These are phyloP conservation scores for Oenanthe sinensis DNA, from an alignment of 129 eudicot genomes.

Conservation along the genomic window DNA sequence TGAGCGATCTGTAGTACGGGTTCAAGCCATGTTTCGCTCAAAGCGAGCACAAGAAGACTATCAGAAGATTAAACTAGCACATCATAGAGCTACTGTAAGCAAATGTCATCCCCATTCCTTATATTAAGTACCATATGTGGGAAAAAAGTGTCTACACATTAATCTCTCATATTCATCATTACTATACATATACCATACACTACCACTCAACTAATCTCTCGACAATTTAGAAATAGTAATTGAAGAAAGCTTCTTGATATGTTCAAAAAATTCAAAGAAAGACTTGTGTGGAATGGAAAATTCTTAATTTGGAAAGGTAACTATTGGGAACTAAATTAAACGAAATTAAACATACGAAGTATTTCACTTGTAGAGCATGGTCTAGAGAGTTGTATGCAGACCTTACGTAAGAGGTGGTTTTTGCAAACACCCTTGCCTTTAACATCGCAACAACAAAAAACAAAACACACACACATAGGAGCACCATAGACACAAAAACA, in stretches of 20 bases:
- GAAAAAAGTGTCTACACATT: not conserved
- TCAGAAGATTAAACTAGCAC: constrained; percentile 69
- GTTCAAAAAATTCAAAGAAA: not conserved
- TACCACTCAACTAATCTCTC: not conserved
- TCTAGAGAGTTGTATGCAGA: too few species aligned
- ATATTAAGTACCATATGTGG: not conserved
- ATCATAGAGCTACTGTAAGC: constrained; percentile 47
- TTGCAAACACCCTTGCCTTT: too few species aligned
- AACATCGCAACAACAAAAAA: too few species aligned
- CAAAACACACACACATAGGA: too few species aligned
- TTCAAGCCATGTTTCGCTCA: constrained; percentile 97
- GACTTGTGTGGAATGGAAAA: not conserved
- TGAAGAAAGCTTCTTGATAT: not conserved
- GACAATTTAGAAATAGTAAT: not conserved
- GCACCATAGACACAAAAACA: too few species aligned
- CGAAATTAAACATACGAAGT: too few species aligned
- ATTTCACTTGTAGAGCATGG: too few species aligned
- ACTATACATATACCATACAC: not conserved
- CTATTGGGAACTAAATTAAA: not conserved
- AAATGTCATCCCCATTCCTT: not conserved
- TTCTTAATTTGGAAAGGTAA: too few species aligned
- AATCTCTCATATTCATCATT: not conserved
- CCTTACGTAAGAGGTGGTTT: too few species aligned
- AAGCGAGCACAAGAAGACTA: constrained; percentile 84
- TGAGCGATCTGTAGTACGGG: constrained; percentile 87